These are phyloP conservation scores for Chlorella sp. DNA, from an alignment of 139 green algal species.

Conservation along the genomic window DNA sequence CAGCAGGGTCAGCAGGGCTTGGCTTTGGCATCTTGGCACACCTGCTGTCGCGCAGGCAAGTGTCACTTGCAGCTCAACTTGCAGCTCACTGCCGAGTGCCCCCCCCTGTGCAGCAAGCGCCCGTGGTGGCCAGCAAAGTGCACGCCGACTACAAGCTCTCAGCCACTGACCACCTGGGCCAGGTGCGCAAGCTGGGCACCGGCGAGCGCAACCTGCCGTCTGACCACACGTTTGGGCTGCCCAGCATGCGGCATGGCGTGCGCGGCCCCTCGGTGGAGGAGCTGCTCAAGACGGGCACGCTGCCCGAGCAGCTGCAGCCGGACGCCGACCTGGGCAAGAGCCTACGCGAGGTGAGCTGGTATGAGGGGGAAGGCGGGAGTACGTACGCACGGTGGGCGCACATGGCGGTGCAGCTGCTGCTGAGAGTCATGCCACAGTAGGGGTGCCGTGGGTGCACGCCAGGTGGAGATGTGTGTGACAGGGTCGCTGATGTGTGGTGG, in stretches of 20 bases:
- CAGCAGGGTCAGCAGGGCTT: too few relatives aligned
- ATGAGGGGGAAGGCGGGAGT: too few relatives aligned
- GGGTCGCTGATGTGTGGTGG: too few relatives aligned
- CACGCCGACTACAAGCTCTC: conserved; percentile 50
- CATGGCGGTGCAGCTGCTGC: too few relatives aligned
- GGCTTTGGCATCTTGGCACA: too few relatives aligned
- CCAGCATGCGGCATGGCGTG: conserved; percentile 25
- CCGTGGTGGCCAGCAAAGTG: conserved; percentile 31
- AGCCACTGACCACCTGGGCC: conserved; percentile 42
- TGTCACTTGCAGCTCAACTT: too few relatives aligned
- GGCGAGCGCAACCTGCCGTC: conserved; percentile 26
- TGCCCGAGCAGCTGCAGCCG: conserved; percentile 40
- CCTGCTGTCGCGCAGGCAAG: too few relatives aligned
- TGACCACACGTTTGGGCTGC: conserved; percentile 51
- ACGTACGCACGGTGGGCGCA: too few relatives aligned
- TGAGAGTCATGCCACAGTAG: too few relatives aligned
- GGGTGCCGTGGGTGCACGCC: too few relatives aligned
- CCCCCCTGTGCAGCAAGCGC: conserved; percentile 13
- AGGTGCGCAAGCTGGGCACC: conserved; percentile 38
- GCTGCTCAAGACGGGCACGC: conserved; percentile 43
- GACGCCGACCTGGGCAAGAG: conserved; percentile 65
- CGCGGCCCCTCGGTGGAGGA: conserved; percentile 36
- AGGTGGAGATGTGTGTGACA: too few relatives aligned
- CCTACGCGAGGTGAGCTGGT: conserved; percentile 38
- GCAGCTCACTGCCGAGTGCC: conserved; percentile 1